A percentile compares a stretch with the other conserved stretches of the same genome.
These are phyloP conservation scores for Pleodorina starrii DNA, from an alignment of 139 green algal species.

Conservation along the genomic window DNA sequence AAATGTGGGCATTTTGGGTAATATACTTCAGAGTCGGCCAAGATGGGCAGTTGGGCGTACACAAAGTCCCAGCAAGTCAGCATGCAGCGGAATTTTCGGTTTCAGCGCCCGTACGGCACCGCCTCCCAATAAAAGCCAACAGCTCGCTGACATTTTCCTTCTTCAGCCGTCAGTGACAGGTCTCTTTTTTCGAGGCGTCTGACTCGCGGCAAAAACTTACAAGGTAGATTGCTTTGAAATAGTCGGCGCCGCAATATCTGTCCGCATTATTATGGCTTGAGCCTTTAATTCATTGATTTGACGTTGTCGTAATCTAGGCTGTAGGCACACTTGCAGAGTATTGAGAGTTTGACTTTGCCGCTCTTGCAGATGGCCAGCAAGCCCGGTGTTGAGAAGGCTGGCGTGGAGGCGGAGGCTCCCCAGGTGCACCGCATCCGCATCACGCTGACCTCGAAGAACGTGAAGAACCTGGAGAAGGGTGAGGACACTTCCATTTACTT, in stretches of 20 bases:
- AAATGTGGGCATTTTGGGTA: no score
- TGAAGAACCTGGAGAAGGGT: constrained; percentile 98
- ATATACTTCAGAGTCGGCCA: no score
- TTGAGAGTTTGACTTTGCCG: neutral
- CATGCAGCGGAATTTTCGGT: no score
- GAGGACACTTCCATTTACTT: neutral
- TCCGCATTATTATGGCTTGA: neutral
- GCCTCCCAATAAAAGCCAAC: no score
- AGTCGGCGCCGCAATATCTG: neutral
- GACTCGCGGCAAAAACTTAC: constrained; percentile 22
- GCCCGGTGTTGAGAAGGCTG: constrained; percentile 55
- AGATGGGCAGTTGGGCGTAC: no score
- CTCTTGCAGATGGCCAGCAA: constrained; percentile 57
- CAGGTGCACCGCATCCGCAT: constrained; percentile 97
- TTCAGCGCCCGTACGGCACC: no score
- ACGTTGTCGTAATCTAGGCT: neutral
- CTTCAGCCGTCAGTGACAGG: constrained; percentile 47
- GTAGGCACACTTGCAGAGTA: neutral
- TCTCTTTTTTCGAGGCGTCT: constrained; percentile 47
- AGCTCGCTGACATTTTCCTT: no score
- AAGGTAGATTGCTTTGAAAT: neutral
- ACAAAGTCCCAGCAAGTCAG: no score
- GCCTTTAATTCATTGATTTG: neutral
- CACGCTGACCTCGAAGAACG: constrained; percentile 97
- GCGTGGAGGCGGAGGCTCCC: constrained; percentile 83